Evolutionary conservation across 2,329 filamentous ascomycete genomes (phyloP).

Genomic region (Talaromyces pinophilus): DNA sequence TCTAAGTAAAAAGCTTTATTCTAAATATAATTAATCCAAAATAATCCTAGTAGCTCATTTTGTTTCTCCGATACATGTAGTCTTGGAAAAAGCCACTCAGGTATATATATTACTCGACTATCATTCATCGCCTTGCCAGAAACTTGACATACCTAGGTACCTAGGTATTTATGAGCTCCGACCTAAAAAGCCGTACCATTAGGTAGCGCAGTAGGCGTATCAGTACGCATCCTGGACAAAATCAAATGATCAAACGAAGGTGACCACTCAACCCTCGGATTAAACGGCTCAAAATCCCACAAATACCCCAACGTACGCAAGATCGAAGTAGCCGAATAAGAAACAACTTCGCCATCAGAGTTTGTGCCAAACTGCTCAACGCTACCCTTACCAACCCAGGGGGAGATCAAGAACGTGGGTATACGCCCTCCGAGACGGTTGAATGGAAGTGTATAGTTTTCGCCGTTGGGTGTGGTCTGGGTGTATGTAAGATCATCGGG

Average conservation of each 20-base stretch:
- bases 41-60: neutral
- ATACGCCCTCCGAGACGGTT: conserved; percentile 47
- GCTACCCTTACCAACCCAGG: conserved; percentile 46
- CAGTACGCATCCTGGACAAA: conserved; percentile 27
- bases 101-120: too few species aligned
- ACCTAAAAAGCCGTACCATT: neutral
- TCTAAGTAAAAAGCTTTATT: too few species aligned
- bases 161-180: too few species aligned
- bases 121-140: too few species aligned
- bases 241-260: conserved; percentile 42
- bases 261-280: conserved; percentile 43
- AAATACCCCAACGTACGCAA: conserved; percentile 47
- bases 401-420: conserved; percentile 48
- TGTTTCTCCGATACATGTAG: neutral
- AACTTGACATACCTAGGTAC: too few species aligned
- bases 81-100: neutral
- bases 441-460: conserved; percentile 43
- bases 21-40: too few species aligned
- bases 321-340: conserved; percentile 51
- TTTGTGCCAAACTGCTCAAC: conserved; percentile 43
- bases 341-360: conserved; percentile 35
- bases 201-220: conserved; percentile 11
- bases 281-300: conserved; percentile 45
- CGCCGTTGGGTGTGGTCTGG: conserved; percentile 39
- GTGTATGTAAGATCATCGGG: conserved; percentile 37